phyloP scores from a whole-genome alignment of 805 yeast genomes.

The Schizosaccharomyces octosporus region DNA sequence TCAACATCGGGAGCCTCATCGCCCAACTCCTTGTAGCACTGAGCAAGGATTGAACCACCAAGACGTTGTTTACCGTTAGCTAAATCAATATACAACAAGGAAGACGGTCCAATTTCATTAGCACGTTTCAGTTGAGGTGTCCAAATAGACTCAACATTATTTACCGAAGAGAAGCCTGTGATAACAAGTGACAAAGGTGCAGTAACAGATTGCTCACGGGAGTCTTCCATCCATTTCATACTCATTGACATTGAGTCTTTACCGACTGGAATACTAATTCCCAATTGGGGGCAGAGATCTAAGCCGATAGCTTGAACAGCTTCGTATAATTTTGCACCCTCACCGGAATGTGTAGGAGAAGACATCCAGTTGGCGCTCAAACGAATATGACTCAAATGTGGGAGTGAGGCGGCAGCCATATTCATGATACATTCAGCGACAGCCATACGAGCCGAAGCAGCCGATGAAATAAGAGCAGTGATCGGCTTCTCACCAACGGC shows the following conservation, averaged over 20 bases:
- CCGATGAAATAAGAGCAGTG: slow-evolving; percentile 63
- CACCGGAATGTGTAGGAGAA: slow-evolving; percentile 83
- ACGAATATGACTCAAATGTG: slow-evolving; percentile 47
- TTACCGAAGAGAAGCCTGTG: slow-evolving; percentile 79
- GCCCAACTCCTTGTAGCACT: slow-evolving; percentile 77
- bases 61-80: slow-evolving; percentile 32
- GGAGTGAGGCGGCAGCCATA: slow-evolving; percentile 69
- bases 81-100: slow-evolving; percentile 59
- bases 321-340: slow-evolving; percentile 81
- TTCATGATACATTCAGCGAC: slow-evolving; percentile 87
- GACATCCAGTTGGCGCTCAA: slow-evolving; percentile 98
- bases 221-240: slow-evolving; percentile 61
- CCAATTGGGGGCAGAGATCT: slow-evolving; percentile 81
- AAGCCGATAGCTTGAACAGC: slow-evolving; percentile 92
- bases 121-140: slow-evolving; percentile 48
- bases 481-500: slow-evolving; percentile 95
- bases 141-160: slow-evolving; percentile 74
- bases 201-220: slow-evolving; percentile 44
- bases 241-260: slow-evolving; percentile 97
- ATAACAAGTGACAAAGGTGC: slow-evolving; percentile 83
- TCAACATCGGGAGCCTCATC: slow-evolving; percentile 62
- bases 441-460: slow-evolving; percentile 81
- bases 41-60: slow-evolving; percentile 90
- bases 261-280: slow-evolving; percentile 86
- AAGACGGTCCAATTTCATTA: slow-evolving; percentile 19